phyloP scores from a whole-genome alignment of 805 yeast genomes.

The Brettanomyces naardenensis region DNA sequence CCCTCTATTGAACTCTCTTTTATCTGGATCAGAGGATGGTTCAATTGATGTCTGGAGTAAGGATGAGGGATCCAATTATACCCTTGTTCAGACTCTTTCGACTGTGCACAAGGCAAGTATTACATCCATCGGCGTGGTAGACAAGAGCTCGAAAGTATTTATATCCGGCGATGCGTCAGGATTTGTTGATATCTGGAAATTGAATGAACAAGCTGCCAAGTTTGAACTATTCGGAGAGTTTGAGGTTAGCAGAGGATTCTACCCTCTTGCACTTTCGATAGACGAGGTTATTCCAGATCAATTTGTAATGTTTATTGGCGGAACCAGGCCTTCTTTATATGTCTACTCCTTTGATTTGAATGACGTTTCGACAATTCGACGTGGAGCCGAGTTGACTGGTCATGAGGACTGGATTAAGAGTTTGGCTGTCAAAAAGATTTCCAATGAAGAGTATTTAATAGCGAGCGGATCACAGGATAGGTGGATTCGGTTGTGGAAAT shows the following conservation, averaged over 20 bases:
- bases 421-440: constrained; percentile 47
- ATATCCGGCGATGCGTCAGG: constrained; percentile 65
- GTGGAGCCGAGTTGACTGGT: constrained; percentile 63
- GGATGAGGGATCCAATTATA: constrained; percentile 18
- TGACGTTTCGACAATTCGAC: constrained; percentile 9
- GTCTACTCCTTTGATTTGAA: constrained; percentile 39
- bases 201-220: constrained; percentile 13
- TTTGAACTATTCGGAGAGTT: constrained; percentile 26
- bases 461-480: constrained; percentile 94
- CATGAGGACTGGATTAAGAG: constrained; percentile 96
- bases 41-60: constrained; percentile 51
- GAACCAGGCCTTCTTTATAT: constrained; percentile 49
- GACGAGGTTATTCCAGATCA: constrained; percentile 25
- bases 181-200: constrained; percentile 41
- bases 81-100: constrained; percentile 22
- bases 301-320: constrained; percentile 61
- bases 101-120: background rate
- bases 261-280: constrained; percentile 34
- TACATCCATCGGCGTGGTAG: background rate
- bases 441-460: constrained; percentile 42
- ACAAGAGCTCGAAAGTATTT: constrained; percentile 27
- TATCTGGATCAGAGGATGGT: constrained; percentile 66
- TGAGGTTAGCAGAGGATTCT: constrained; percentile 37
- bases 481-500: constrained; percentile 84
- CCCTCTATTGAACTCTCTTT: constrained; percentile 34